Evolutionary conservation across 2,329 filamentous ascomycete species (phyloP), one percentile per base, ranked within the genome.

Genomic region (Beauveria bassiana): DNA sequence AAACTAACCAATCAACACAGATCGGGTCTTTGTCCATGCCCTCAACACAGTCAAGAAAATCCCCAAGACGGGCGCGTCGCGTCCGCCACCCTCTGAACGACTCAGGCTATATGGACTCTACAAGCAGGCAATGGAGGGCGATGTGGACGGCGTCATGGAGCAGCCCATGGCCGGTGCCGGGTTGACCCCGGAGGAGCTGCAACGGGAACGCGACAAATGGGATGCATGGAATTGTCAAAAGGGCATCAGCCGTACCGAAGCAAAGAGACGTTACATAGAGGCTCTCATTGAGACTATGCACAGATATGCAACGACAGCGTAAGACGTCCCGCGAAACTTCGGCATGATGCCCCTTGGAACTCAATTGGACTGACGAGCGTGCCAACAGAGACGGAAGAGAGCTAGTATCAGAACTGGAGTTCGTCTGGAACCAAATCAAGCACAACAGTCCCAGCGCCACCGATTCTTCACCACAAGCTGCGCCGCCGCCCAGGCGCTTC

Each of bases 11-110:
- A 38, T 40, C n/a, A 46, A 57, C 31, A 40, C 49, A 98, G 95
- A 99, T 79, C 89, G 95, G 77, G 95, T 99, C 72, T 99, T 99
- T 76, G 93, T 96, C 74, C 93, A 99, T 85, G 95, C 95, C 66
- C 89, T 99, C 75, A 97, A 96, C 78, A 98, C 95, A 26, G 93
- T 99, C 70, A 97, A 97, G 77, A 96, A 96, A 77, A 96, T 99
- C 68, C 90, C 90, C 68, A 93, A 95, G 71, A 96, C 93, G 20
- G 93, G 95, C 65, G 91, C 91, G 58, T 86, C 91, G 65, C 89
- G 95, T 65, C 95, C 95, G 51, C 95, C 95, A 53, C 85, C 92
- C 2, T 80, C 83, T 64, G 93, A 96, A 71, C 88, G 95, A 62
- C 81, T 99, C 68, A 89, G 90, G 62, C 88, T 99, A 64, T 99